Evolutionary conservation across 2,329 filamentous ascomycete species (phyloP), one percentile per base, ranked within the genome.

Genomic region (Penicillium sp.): DNA sequence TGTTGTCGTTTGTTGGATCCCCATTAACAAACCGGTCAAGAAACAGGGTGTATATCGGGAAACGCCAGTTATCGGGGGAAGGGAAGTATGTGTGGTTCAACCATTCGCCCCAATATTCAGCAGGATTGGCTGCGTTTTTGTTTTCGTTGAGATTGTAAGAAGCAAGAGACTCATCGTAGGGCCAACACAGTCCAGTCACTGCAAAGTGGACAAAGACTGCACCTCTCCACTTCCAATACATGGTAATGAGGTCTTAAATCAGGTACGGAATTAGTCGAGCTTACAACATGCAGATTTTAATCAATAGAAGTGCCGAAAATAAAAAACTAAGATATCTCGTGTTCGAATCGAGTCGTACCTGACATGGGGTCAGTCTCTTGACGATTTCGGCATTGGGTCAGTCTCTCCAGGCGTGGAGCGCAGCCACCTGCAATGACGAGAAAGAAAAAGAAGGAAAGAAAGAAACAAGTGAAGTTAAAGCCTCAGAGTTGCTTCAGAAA

Each of bases 31-130:
- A 89, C 59, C 85, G 78, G 69, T 89, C 86, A 11, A 87, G 73
- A 68, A 87, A 87, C 47, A 89, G 75, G 9, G 85, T 87, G 69
- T 89, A 89, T 67, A 88, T 84, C 0, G 87, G 87, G 60, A 89
- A 82, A 27, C 87, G 80, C 87, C 87, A 89, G 64, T 85, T 88
- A 0, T 76, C 69, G 1, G 87, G 86, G 19, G 85, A 88, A 0
- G 77, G 73, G 18, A 74, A 69, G 63, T 84, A 88, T 24, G 62
- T 69, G 50, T 85, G 83, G 60, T 80, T 74, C n/a, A 73, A 75
- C 82, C 84, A 82, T 75, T 80, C 73, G 60, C 85, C 82, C 69
- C 75, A 82, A 70, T 89, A 89, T 46, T 89, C 79, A 39, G 83
- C 73, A 2, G 86, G 84, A 52, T 80, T 71, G 9, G 69, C 79